Percentiles rank a stretch among this genome's conserved stretches.
phyloP scores from a whole-genome alignment of 805 yeast species.

The Schizosaccharomyces pombe region DNA sequence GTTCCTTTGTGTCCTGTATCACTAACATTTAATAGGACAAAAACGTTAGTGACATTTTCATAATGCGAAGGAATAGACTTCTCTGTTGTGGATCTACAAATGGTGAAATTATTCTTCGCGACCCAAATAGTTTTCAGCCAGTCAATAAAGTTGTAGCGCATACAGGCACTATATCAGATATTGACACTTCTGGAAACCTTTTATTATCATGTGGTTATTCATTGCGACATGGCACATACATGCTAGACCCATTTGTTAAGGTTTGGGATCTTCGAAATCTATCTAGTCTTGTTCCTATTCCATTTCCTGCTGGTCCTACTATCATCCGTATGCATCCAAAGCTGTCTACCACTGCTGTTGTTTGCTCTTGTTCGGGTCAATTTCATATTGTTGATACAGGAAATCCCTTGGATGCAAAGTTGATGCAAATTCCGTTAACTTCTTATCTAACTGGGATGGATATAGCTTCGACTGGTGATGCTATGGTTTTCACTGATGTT shows the following conservation, averaged over 20 bases:
- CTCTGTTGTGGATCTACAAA: slow-evolving; percentile 16
- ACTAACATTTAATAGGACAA: slow-evolving; percentile 4
- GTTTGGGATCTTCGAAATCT: slow-evolving; percentile 56
- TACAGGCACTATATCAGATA: slow-evolving; percentile 18
- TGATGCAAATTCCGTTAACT: slow-evolving; percentile 39
- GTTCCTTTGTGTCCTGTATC: not conserved
- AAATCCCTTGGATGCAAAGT: slow-evolving; percentile 42
- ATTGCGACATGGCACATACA: slow-evolving; percentile 28
- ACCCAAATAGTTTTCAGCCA: slow-evolving; percentile 16
- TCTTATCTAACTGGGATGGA: slow-evolving; percentile 28
- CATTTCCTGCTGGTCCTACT: slow-evolving; percentile 77
- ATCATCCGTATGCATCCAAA: slow-evolving; percentile 71
- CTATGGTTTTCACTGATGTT: slow-evolving; percentile 43
- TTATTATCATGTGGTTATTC: slow-evolving; percentile 57
- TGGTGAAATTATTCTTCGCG: slow-evolving; percentile 18
- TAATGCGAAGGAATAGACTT: slow-evolving; percentile 14
- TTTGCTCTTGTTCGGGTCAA: slow-evolving; percentile 58
- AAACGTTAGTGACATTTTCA: slow-evolving; percentile 10
- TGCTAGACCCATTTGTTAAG: slow-evolving; percentile 60
- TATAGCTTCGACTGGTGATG: slow-evolving; percentile 52
- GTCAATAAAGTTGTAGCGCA: slow-evolving; percentile 16
- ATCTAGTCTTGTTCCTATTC: slow-evolving; percentile 51
- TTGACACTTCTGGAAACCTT: slow-evolving; percentile 17
- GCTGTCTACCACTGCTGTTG: slow-evolving; percentile 48
- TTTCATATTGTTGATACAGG: slow-evolving; percentile 65